Percentiles rank a stretch among this genome's conserved stretches.
Conservation (phyloP, 176 grass and related monocot genomes). For the Lolium multiflorum region DNA sequence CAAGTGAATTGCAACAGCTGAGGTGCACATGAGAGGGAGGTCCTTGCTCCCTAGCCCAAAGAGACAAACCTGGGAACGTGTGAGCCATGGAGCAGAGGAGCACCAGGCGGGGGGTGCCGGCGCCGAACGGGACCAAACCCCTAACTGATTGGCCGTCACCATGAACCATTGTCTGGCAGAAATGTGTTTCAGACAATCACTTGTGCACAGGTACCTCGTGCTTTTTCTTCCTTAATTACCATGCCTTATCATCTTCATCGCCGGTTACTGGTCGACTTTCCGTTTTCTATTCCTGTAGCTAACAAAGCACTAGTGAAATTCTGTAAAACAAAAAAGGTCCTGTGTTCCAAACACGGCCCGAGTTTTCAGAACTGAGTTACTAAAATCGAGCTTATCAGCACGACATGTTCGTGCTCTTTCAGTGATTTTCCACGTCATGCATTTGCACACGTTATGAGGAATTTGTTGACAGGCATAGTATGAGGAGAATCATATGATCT, state of each 20-base stretch:
- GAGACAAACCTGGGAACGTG: slow-evolving; percentile 54
- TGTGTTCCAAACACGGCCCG: not conserved
- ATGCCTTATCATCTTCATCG: not conserved
- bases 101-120: slow-evolving; percentile 24
- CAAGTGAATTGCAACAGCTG: slow-evolving; percentile 33
- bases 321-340: not conserved
- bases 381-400: not conserved
- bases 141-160: slow-evolving; percentile 26
- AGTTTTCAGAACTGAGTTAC: too few species aligned
- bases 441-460: not conserved
- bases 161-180: slow-evolving; percentile 8
- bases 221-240: not conserved
- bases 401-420: not conserved
- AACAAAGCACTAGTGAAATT: not conserved
- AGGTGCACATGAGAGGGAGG: slow-evolving; percentile 24
- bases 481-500: slow-evolving; percentile 14
- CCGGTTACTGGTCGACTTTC: too few species aligned
- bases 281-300: too few species aligned
- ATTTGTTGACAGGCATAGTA: too few species aligned
- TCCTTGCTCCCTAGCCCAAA: slow-evolving; percentile 6
- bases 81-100: slow-evolving; percentile 30
- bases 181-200: not conserved
- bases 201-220: not conserved
- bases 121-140: slow-evolving; percentile 32
- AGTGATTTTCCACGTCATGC: not conserved